Conservation (phyloP, 2,329 filamentous ascomycete species). For the Hymenoscyphus fraxineus region DNA sequence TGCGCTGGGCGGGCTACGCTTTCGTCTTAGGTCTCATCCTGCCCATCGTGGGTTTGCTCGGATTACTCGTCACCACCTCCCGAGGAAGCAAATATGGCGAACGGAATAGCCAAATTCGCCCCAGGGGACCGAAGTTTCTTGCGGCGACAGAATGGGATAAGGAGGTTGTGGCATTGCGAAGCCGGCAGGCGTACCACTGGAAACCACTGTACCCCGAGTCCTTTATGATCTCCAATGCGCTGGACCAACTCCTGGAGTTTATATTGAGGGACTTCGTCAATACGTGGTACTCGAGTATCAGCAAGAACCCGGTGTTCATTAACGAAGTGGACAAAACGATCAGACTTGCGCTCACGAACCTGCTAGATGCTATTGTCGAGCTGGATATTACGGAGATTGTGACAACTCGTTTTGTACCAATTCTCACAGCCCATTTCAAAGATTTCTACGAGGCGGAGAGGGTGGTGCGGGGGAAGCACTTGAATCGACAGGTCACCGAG, state of each 20-base stretch:
- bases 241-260: constrained; percentile 74
- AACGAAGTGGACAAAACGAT: constrained; percentile 83
- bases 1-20: constrained; percentile 83
- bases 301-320: constrained; percentile 71
- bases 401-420: constrained; percentile 78
- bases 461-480: constrained; percentile 77
- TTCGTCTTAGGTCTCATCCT: constrained; percentile 67
- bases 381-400: constrained; percentile 81
- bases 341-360: constrained; percentile 64
- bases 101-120: constrained; percentile 40
- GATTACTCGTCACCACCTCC: constrained; percentile 60
- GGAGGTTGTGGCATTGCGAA: constrained; percentile 64
- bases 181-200: constrained; percentile 63
- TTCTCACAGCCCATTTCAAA: constrained; percentile 82
- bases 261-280: constrained; percentile 80
- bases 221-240: constrained; percentile 70
- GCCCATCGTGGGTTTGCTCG: constrained; percentile 49
- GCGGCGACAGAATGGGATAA: constrained; percentile 61
- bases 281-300: constrained; percentile 87
- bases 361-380: constrained; percentile 68
- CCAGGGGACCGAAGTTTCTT: constrained; percentile 56
- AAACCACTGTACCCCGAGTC: constrained; percentile 72
- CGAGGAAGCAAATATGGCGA: constrained; percentile 44
- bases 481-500: constrained; percentile 88
- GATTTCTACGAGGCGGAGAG: constrained; percentile 91